Evolutionary conservation across 1,139 yeast species (phyloP), one percentile per base, ranked within the genome.

Genomic region (Lipomyces yarrowii): DNA sequence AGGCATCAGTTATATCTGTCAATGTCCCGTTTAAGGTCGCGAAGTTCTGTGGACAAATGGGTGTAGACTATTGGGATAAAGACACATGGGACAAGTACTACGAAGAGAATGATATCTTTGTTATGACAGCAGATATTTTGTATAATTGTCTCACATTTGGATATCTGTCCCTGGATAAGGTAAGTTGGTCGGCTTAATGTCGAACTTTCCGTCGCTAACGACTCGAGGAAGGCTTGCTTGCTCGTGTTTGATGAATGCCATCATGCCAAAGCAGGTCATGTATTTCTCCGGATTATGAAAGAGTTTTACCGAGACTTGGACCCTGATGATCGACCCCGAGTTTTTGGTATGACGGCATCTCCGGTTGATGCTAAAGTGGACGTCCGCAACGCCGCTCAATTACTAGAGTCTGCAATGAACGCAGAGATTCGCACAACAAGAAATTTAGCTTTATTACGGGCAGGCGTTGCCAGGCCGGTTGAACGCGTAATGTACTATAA

Each of bases 281-380:
- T 64, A 11, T 65, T 60, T 32, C 61, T 57, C 7, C 60, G 65
- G 3, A 57, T 68, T 11, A 62, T 67, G 62, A 48, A 52, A 3
- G 46, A 58, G n/a, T 62, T 67, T 46, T 68, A 67, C 39, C 57
- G 59, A 26, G 59, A 37, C 15, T 8, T 37, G 11, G 30, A 54
- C 8, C 35, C 26, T 2, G 56, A 51, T 3, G 33, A 55, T 1
- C 56, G 67, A 23, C 71, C 71, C 3, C 56, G 63, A 11, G 57
- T 68, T 15, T 67, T 68, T 35, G 71, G 71, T 11, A 68, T 68
- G 70, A 68, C 71, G 13, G 71, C 71, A 5, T 61, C 67, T 21
- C 69, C 70, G 5, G 56, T 63, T n/a, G 63, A 60, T 13, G 64
- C 67, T 26, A 61, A 56, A 42, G 56, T n/a, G 8, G 56, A 48